Evolutionary conservation across 306 rosid genomes (phyloP).

Genomic region (Prunus campanulata): DNA sequence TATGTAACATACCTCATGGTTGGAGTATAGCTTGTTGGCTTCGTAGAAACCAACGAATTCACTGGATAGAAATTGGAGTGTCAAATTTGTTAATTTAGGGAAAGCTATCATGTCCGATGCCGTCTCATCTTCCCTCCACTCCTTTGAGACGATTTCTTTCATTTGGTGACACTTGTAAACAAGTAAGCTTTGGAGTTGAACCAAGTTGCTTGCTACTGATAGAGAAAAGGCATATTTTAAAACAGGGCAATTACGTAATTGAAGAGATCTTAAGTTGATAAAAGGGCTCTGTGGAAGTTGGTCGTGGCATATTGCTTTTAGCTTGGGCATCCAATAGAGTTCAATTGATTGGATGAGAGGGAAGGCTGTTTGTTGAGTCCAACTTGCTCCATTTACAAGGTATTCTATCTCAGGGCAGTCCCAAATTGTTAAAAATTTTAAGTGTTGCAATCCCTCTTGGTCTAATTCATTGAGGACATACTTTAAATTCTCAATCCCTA

Average conservation of each 20-base stretch:
- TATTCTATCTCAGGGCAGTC: accelerated
- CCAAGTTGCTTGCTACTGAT: not conserved
- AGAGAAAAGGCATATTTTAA: not conserved
- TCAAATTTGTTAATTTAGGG: not conserved
- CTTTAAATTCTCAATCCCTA: accelerated
- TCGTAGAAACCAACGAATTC: not conserved
- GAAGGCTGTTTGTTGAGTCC: no score
- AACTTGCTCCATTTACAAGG: not conserved
- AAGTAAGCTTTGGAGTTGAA: not conserved
- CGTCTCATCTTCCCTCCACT: not conserved
- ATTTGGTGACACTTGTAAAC: not conserved
- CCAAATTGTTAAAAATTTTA: accelerated
- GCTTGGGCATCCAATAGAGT: no score
- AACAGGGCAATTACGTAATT: accelerated
- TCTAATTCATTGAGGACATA: not conserved
- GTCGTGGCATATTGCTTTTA: no score
- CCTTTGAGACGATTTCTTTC: not conserved
- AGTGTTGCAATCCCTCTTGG: not conserved
- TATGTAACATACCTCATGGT: not conserved
- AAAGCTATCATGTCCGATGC: not conserved
- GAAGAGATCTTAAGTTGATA: no score
- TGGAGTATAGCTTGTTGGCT: not conserved
- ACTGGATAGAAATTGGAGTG: no score
- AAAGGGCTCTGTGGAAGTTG: no score
- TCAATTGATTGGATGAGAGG: no score